phyloP scores from a whole-genome alignment of 2,329 filamentous ascomycete species.

The Aaosphaeria arxii region DNA sequence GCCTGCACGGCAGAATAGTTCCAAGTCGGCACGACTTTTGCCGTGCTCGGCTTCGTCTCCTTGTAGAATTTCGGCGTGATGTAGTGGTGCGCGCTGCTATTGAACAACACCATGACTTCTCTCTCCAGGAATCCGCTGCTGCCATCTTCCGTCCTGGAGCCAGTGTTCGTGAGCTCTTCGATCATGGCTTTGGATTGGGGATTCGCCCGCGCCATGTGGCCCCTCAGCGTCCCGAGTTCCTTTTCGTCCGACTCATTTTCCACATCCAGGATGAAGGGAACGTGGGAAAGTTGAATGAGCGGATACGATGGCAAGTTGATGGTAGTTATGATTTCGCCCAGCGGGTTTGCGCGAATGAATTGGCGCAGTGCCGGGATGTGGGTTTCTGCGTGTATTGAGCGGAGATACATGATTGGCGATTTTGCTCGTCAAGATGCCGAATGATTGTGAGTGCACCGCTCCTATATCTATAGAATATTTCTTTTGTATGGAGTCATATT shows the following conservation, averaged over 20 bases:
- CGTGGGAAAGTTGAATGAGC: slow-evolving; percentile 19
- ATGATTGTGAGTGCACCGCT: too few relatives aligned
- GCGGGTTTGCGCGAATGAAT: slow-evolving; percentile 8
- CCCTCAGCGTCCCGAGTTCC: slow-evolving; percentile 50
- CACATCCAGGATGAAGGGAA: slow-evolving; percentile 38
- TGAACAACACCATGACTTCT: slow-evolving; percentile 65
- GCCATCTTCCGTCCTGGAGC: neutral
- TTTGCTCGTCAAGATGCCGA: too few relatives aligned
- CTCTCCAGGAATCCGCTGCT: slow-evolving; percentile 28
- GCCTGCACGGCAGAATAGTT: slow-evolving; percentile 65
- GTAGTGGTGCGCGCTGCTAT: slow-evolving; percentile 57
- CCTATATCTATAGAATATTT: too few relatives aligned
- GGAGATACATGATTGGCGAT: slow-evolving; percentile 6
- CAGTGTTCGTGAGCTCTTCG: slow-evolving; percentile 42
- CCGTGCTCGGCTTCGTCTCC: slow-evolving; percentile 61
- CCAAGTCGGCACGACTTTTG: slow-evolving; percentile 70
- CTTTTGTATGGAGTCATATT: too few relatives aligned
- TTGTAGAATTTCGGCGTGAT: slow-evolving; percentile 68
- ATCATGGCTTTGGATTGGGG: slow-evolving; percentile 63
- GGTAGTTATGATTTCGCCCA: slow-evolving; percentile 10
- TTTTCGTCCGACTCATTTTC: slow-evolving; percentile 23
- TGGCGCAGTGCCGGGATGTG: slow-evolving; percentile 5
- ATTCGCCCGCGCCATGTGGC: slow-evolving; percentile 62
- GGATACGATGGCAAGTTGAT: slow-evolving; percentile 2
- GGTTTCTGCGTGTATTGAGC: slow-evolving; percentile 6